Evolutionary conservation across 2,329 filamentous ascomycete genomes (phyloP), one percentile per base, ranked within the genome.

Genomic region (Colletotrichum destructivum): DNA sequence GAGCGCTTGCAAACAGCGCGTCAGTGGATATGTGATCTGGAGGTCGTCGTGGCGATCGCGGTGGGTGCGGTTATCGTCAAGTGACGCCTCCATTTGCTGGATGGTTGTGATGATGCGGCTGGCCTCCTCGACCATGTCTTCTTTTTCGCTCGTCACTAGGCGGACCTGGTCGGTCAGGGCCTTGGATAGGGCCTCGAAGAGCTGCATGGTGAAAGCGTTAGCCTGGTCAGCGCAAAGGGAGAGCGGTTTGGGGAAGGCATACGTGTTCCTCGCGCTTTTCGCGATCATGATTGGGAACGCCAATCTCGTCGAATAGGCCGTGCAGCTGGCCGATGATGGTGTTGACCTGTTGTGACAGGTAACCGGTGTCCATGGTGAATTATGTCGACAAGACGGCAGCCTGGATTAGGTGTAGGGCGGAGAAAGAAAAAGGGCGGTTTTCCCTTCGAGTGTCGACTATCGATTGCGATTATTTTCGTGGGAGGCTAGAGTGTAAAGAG

Each of bases 251-350:
- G 18, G 15, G 11, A 59, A 49, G 55, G 61, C 88, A 79, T 85
- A 97, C 95, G 91, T 98, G 94, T 80, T 94, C 90, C 81, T 98
- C 96, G 78, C 96, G 89, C 61, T 90, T 88, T 80, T 98, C 95
- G 79, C 96, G 93, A 82, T 98, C 96, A 90, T 98, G 95, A 78
- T 86, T 91, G 38, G 96, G 90, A n/a, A 99, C 93, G 71, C 96
- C 96, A 79, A 99, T 99, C 81, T 99, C 96, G 82, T 99, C 96
- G 79, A 98, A 99, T 69, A 98, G 89, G 75, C 93, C 93, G 83
- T 98, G 96, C 73, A 99, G 89, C 84, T 98, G 95, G 82, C 90
- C 91, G 81, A 98, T 95, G 80, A 98, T 98, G 78, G 90, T 94
- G 76, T 94, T 96, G 84, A 99, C 94, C 89, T 98, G 96, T 82